These are phyloP conservation scores for Cucumis melo DNA, from an alignment of 306 rosid species.

Conservation along the genomic window DNA sequence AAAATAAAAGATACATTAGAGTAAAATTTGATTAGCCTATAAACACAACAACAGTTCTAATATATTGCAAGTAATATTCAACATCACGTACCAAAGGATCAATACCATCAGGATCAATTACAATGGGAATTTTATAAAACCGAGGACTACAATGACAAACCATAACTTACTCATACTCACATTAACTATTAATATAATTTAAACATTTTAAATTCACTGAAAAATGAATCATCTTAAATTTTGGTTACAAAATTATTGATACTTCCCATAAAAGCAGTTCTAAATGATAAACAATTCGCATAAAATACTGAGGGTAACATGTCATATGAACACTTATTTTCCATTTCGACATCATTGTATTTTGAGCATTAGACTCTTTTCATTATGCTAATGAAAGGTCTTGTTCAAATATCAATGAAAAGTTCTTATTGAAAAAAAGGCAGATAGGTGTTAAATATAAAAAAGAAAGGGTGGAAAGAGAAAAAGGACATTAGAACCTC, in stretches of 20 bases:
- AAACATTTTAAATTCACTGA: not conserved
- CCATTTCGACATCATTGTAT: too few relatives aligned
- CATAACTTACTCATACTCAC: not conserved
- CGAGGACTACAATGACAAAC: not conserved
- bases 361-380: too few relatives aligned
- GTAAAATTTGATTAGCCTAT: not conserved
- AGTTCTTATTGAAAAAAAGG: not conserved
- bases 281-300: not conserved
- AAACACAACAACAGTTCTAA: not conserved
- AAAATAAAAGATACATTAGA: not conserved
- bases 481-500: slow-evolving; percentile 37
- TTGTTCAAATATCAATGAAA: not conserved
- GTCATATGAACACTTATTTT: too few relatives aligned
- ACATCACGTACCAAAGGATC: not conserved
- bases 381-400: too few relatives aligned
- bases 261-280: not conserved
- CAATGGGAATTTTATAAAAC: not conserved
- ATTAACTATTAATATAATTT: not conserved
- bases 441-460: not conserved
- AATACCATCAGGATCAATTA: not conserved
- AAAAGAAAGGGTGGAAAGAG: not conserved
- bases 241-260: not conserved
- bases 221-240: not conserved
- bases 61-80: not conserved
- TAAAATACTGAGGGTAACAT: not conserved